Conservation (phyloP, 2,329 filamentous ascomycete species). For the Fusarium solani-melongenae region DNA sequence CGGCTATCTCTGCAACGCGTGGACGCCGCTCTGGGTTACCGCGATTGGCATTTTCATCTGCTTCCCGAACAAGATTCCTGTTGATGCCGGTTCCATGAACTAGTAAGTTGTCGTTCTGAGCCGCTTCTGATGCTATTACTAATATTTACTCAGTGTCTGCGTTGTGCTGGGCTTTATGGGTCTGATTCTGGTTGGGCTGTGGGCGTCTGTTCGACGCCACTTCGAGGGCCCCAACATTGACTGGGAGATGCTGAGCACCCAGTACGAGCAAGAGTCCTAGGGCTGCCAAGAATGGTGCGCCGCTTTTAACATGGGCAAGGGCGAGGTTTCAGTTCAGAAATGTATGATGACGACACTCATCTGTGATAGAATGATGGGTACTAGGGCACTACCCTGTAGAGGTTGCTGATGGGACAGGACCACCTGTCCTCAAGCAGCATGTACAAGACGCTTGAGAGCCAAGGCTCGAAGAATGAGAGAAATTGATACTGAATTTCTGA, state of each 20-base stretch:
- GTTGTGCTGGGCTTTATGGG: conserved; percentile 9
- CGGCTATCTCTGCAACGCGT: conserved; percentile 37
- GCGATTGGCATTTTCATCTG: conserved; percentile 38
- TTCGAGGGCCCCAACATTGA: conserved; percentile 10
- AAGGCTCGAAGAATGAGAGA: background rate
- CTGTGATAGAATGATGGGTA: background rate
- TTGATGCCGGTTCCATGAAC: conserved; percentile 7
- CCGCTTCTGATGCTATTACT: background rate
- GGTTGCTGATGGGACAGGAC: background rate
- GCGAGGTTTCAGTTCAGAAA: background rate
- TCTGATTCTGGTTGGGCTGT: conserved; percentile 6
- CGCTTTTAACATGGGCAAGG: background rate
- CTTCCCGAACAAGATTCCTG: conserved; percentile 25
- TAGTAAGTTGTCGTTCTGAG: background rate
- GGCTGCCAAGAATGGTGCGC: background rate
- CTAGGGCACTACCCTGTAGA: background rate
- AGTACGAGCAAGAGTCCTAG: background rate
- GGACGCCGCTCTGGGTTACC: conserved; percentile 31
- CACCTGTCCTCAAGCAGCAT: background rate
- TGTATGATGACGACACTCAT: background rate
- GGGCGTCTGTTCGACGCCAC: background rate
- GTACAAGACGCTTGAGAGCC: background rate
- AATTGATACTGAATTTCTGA: background rate
- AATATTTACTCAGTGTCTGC: background rate
- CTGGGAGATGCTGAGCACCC: background rate